phyloP scores from a whole-genome alignment of 2,329 filamentous ascomycete genomes.

The Bisporella sp. region DNA sequence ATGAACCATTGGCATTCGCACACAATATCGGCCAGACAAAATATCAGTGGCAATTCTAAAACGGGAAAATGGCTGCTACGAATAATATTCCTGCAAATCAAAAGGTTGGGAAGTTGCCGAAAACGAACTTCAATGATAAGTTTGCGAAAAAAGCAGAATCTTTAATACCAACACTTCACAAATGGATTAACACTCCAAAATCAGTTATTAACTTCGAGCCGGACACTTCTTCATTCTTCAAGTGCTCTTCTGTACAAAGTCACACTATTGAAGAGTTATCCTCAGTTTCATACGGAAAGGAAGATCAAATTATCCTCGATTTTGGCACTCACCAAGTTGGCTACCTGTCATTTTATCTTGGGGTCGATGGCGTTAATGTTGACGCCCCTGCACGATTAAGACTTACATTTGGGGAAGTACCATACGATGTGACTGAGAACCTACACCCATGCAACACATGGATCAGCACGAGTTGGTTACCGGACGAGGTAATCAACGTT shows the following conservation, averaged over 20 bases:
- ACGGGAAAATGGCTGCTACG: too few relatives aligned
- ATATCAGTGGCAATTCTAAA: too few relatives aligned
- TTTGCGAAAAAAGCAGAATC: too few relatives aligned
- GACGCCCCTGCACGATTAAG: conserved; percentile 31
- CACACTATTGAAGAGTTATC: conserved; percentile 9
- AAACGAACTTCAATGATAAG: too few relatives aligned
- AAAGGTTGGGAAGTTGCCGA: too few relatives aligned
- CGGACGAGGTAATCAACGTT: conserved; percentile 30
- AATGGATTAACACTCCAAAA: too few relatives aligned
- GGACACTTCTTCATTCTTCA: conserved; percentile 16
- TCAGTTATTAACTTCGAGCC: too few relatives aligned
- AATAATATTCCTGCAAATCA: too few relatives aligned
- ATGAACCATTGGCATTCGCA: too few relatives aligned
- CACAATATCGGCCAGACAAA: too few relatives aligned
- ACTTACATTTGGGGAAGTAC: conserved; percentile 31
- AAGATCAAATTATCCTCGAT: conserved; percentile 27
- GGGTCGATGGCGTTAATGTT: conserved; percentile 25
- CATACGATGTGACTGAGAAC: conserved; percentile 29
- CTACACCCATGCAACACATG: conserved; percentile 29
- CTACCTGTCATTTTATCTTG: conserved; percentile 26
- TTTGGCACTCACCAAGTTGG: conserved; percentile 30
- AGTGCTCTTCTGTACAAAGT: conserved; percentile 11
- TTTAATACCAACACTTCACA: too few relatives aligned
- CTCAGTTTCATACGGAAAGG: conserved; percentile 19
- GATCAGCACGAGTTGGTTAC: conserved; percentile 33